These are phyloP conservation scores for Erodium trifolium DNA, from an alignment of 441 rosid species.

Conservation along the genomic window DNA sequence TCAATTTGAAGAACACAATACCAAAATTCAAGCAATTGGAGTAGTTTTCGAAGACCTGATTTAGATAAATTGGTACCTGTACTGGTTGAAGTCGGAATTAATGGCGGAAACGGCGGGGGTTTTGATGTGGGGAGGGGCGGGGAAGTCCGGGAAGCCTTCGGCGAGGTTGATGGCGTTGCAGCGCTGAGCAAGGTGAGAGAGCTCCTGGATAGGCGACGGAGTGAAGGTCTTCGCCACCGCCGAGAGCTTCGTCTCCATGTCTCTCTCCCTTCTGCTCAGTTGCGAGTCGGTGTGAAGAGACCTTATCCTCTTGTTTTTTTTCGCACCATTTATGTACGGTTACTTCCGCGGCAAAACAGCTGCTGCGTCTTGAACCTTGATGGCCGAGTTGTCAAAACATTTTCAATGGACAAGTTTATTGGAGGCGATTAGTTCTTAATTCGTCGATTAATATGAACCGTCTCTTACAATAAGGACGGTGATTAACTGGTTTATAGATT, in stretches of 20 bases:
- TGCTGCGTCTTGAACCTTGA: no score
- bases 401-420: no score
- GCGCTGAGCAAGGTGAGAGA: constrained; percentile 45
- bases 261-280: not conserved
- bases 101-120: constrained; percentile 50
- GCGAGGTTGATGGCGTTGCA: constrained; percentile 52
- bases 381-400: no score
- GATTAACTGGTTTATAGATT: no score
- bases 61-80: constrained; percentile 26
- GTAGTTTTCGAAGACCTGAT: not conserved
- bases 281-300: no score
- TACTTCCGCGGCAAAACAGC: no score
- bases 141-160: constrained; percentile 59
- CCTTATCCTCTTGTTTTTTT: no score
- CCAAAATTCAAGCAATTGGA: not conserved
- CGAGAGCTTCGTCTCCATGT: constrained; percentile 35
- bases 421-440: no score
- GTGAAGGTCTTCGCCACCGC: constrained; percentile 35
- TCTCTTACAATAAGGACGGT: no score
- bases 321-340: no score
- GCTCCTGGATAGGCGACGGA: constrained; percentile 48
- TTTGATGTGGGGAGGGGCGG: constrained; percentile 39
- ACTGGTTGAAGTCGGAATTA: constrained; percentile 49
- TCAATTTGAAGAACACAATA: not conserved
- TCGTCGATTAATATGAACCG: no score